A percentile compares a stretch with the other conserved stretches of the same genome.
These are phyloP conservation scores for Rubroboletus satanas DNA, from an alignment of 768 basidiomycete species.

Conservation along the genomic window DNA sequence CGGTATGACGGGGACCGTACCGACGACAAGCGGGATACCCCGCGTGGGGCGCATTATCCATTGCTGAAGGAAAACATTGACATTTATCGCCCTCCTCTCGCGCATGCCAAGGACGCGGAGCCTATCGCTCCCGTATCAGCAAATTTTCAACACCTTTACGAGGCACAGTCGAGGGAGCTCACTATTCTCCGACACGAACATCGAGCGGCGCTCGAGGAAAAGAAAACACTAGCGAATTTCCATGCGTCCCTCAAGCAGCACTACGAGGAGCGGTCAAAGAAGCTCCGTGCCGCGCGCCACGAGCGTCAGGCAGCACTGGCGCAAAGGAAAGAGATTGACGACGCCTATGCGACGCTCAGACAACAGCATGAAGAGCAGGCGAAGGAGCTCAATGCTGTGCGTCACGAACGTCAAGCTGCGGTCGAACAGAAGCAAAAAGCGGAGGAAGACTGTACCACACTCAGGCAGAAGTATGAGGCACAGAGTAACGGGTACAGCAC, in stretches of 20 bases:
- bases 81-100: neutral
- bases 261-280: constrained; percentile 7
- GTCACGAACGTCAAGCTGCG: neutral
- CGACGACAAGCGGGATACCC: neutral
- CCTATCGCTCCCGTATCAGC: neutral
- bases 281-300: neutral
- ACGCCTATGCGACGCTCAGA: constrained; percentile 16
- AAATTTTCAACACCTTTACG: neutral
- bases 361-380: constrained; percentile 12
- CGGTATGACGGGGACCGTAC: neutral
- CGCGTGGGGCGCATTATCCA: neutral
- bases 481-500: constrained; percentile 14
- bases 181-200: constrained; percentile 1
- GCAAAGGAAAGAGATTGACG: constrained; percentile 7
- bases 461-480: constrained; percentile 10
- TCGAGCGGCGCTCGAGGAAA: constrained; percentile 5
- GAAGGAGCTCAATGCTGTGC: constrained; percentile 5
- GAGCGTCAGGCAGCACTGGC: constrained; percentile 2
- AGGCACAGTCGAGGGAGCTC: constrained; percentile 8
- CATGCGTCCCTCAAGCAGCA: constrained; percentile 1
- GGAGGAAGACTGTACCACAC: neutral
- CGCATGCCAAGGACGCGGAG: neutral
- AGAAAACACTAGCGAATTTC: neutral
- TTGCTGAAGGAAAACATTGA: neutral
- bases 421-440: constrained; percentile 3